Percentiles rank a stretch among this genome's conserved stretches.
Conservation (phyloP, 148 eudicot genomes). For the Pharnaceum exiguum region DNA sequence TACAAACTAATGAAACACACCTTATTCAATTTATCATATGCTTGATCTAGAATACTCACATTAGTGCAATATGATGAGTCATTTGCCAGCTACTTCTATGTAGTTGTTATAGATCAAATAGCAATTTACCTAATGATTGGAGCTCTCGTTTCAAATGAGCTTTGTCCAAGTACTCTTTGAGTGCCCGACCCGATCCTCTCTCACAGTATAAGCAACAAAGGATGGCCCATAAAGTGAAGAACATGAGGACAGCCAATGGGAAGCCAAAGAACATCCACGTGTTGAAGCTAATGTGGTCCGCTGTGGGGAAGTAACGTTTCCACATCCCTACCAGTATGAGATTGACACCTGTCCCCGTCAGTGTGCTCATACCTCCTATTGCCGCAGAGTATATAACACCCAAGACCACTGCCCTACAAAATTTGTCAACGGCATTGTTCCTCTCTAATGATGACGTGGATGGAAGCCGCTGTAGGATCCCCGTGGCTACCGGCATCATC, state of each 20-base stretch:
- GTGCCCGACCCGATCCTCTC: conserved; percentile 34
- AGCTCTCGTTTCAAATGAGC: conserved; percentile 71
- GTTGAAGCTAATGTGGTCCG: conserved; percentile 63
- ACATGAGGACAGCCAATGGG: conserved; percentile 65
- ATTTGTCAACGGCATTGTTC: conserved; percentile 34
- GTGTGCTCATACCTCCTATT: conserved; percentile 80
- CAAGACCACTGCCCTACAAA: conserved; percentile 73
- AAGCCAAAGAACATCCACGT: conserved; percentile 73
- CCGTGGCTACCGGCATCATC: conserved; percentile 99
- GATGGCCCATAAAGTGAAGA: conserved; percentile 63
- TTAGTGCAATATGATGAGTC: too few species aligned
- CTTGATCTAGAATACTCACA: too few species aligned
- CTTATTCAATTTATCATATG: too few species aligned
- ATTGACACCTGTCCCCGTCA: conserved; percentile 96
- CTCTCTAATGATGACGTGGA: conserved; percentile 26
- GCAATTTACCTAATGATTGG: conserved; percentile 47
- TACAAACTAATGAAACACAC: too few species aligned
- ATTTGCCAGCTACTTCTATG: too few species aligned
- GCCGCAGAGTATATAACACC: conserved; percentile 84
- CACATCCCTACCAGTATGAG: conserved; percentile 97
- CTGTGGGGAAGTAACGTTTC: conserved; percentile 86
- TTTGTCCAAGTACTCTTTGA: conserved; percentile 56
- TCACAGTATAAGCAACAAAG: conserved; percentile 60
- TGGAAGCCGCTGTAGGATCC: conserved; percentile 74
- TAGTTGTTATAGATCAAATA: not conserved